A percentile compares a stretch with the other conserved stretches of the same genome.
Conservation (phyloP, 345 rosid species). For the Salix dunnii region DNA sequence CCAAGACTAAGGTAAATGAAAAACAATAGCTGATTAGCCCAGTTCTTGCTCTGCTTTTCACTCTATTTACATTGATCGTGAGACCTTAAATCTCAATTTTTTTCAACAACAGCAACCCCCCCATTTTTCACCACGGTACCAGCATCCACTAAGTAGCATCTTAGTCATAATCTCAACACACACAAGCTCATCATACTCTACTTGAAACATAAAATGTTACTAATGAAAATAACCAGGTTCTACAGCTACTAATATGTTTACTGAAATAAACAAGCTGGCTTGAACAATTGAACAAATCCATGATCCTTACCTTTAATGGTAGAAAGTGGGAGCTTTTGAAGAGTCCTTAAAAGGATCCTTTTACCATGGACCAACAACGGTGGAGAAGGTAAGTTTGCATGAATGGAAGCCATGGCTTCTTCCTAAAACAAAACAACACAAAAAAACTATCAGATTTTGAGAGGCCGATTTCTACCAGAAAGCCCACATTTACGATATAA, state of each 20-base stretch:
- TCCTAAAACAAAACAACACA: slow-evolving; percentile 1
- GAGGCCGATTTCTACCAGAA: not conserved
- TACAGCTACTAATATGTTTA: not conserved
- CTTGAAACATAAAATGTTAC: not conserved
- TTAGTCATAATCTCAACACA: not conserved
- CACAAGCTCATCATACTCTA: not conserved
- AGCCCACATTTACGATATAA: not conserved
- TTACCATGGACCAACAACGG: slow-evolving; percentile 40
- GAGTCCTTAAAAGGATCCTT: slow-evolving; percentile 36
- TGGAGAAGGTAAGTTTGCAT: slow-evolving; percentile 40
- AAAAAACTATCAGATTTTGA: not conserved
- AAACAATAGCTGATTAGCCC: not conserved
- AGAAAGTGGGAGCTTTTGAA: slow-evolving; percentile 39
- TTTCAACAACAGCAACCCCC: not conserved
- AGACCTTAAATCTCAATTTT: not conserved
- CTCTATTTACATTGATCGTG: not conserved
- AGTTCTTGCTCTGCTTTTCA: not conserved
- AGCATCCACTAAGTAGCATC: not conserved
- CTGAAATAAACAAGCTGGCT: not conserved
- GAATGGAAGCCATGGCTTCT: slow-evolving; percentile 57
- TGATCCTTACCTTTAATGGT: slow-evolving; percentile 35
- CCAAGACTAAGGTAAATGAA: not conserved
- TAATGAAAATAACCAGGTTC: not conserved
- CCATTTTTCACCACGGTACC: not conserved
- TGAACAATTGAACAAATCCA: not conserved